Evolutionary conservation across 805 yeast genomes (phyloP).

Genomic region (Spathaspora arborariae): DNA sequence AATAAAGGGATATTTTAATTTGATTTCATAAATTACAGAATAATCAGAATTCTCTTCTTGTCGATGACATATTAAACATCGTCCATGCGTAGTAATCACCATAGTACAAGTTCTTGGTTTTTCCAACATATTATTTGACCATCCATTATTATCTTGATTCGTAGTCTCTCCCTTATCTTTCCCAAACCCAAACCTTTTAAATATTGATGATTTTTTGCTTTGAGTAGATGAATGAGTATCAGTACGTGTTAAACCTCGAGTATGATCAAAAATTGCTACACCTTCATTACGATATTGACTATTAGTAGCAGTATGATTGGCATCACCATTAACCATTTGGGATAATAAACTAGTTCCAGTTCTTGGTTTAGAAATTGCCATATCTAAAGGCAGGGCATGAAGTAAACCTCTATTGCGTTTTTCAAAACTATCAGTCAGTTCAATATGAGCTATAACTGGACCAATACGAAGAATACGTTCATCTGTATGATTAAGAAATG

Average conservation of each 20-base stretch:
- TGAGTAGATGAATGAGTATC: too few species aligned
- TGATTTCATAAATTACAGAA: constrained; percentile 52
- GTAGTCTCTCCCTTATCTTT: constrained; percentile 4
- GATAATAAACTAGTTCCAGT: constrained; percentile 28
- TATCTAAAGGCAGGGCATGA: constrained; percentile 56
- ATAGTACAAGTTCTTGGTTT: constrained; percentile 47
- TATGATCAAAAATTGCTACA: constrained; percentile 62
- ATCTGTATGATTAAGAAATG: constrained; percentile 48
- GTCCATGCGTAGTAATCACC: constrained; percentile 59
- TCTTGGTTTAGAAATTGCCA: constrained; percentile 18
- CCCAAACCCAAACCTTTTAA: constrained; percentile 8
- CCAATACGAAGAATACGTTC: constrained; percentile 62
- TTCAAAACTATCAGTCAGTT: constrained; percentile 49
- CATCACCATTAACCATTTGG: constrained; percentile 34
- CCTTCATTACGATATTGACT: constrained; percentile 38
- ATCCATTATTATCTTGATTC: constrained; percentile 2
- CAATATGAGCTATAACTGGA: constrained; percentile 43
- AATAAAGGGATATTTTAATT: constrained; percentile 48
- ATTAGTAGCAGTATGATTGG: background rate
- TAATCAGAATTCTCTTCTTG: constrained; percentile 38
- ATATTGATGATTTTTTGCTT: constrained; percentile 7
- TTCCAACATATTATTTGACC: constrained; percentile 23
- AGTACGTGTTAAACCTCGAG: background rate
- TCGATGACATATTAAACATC: constrained; percentile 47
- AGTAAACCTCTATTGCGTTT: constrained; percentile 53